Percentiles rank a stretch among this genome's conserved stretches.
phyloP scores from a whole-genome alignment of 2,329 filamentous ascomycete species.

The Neofusicoccum sp. region DNA sequence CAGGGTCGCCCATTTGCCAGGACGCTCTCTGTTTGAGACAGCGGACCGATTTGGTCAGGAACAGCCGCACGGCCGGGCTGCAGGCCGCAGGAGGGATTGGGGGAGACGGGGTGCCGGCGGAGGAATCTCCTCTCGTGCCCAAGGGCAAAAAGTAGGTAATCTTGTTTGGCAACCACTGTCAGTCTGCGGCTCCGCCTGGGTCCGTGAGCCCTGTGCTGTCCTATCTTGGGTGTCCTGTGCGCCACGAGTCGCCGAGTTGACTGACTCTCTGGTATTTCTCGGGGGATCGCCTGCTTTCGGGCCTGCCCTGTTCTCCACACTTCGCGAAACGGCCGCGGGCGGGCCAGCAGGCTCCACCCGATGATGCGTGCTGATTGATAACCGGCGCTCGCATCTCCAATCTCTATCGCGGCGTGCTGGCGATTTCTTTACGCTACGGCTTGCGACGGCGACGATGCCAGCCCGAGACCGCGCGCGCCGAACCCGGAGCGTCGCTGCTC shows the following conservation, averaged over 20 bases:
- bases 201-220: no score
- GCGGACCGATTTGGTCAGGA: neutral
- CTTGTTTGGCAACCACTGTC: neutral
- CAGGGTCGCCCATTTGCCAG: no score
- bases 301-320: neutral
- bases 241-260: no score
- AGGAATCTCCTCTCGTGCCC: neutral
- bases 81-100: neutral
- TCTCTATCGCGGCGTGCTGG: neutral
- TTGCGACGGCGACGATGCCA: neutral
- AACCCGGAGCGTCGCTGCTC: no score
- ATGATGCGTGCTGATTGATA: conserved; percentile 3
- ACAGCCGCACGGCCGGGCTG: neutral
- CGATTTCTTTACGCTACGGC: neutral
- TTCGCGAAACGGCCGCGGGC: neutral
- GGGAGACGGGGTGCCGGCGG: neutral
- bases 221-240: no score
- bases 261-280: neutral
- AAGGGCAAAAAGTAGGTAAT: conserved; percentile 1
- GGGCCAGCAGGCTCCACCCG: neutral
- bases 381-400: neutral
- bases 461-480: no score
- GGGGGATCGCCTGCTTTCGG: neutral
- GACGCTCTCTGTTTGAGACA: no score
- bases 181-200: no score